Percentiles rank a stretch among this genome's conserved stretches.
These are phyloP conservation scores for Leishmania guyanensis DNA, from an alignment of 208 protist genomes.

Conservation along the genomic window DNA sequence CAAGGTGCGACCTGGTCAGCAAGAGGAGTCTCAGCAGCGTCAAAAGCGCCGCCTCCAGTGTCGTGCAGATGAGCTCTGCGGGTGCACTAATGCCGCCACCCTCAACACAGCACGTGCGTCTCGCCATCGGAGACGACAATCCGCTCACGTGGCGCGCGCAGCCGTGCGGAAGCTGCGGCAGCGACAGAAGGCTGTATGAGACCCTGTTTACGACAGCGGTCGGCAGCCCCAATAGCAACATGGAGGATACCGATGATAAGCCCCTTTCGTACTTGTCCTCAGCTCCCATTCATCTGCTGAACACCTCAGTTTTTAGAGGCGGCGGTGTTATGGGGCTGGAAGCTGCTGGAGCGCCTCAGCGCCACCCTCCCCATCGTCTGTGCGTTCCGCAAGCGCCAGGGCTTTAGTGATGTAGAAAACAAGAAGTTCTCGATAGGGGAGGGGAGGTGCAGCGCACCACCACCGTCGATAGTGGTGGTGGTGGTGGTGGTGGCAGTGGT, in stretches of 20 bases:
- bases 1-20: not conserved
- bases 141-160: not conserved
- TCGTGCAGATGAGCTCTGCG: not conserved
- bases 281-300: not conserved
- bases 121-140: not conserved
- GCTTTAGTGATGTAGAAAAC: slow-evolving; percentile 8
- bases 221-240: not conserved
- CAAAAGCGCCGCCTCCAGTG: not conserved
- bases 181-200: not conserved
- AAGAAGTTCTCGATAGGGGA: not conserved
- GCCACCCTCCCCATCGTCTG: slow-evolving; percentile 13
- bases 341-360: slow-evolving; percentile 18
- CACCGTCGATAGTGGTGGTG: not conserved
- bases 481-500: not conserved
- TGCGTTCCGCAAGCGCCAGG: slow-evolving; percentile 9
- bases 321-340: slow-evolving; percentile 3
- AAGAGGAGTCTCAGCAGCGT: not conserved
- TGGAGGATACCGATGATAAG: not conserved
- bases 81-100: not conserved
- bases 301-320: not conserved
- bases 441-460: not conserved
- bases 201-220: not conserved
- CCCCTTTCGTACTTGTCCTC: not conserved
- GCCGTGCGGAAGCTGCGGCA: not conserved
- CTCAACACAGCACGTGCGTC: not conserved